Percentiles rank a stretch among this genome's conserved stretches.
These are phyloP conservation scores for Zygoascus ofunaensis DNA, from an alignment of 805 yeast genomes.

Conservation along the genomic window DNA sequence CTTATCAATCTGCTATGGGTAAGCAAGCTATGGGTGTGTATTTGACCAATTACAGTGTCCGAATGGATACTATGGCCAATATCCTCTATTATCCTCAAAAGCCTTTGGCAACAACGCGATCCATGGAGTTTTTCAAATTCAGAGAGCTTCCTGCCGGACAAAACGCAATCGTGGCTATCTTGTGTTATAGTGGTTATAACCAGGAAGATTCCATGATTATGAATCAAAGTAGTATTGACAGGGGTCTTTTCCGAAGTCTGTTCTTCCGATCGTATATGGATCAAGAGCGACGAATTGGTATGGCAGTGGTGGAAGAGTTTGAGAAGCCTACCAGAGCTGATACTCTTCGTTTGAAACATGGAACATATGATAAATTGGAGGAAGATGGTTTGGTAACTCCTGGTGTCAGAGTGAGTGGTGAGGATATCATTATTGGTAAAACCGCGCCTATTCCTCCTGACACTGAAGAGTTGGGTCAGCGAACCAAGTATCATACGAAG, in stretches of 20 bases:
- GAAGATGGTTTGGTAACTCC: conserved; percentile 98
- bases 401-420: conserved; percentile 98
- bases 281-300: conserved; percentile 96
- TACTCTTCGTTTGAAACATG: conserved; percentile 91
- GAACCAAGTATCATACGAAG: conserved; percentile 96
- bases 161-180: conserved; percentile 95
- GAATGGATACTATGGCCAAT: conserved; percentile 99
- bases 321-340: conserved; percentile 95
- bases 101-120: conserved; percentile 94
- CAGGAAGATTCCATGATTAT: conserved; percentile 99
- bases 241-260: conserved; percentile 91
- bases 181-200: conserved; percentile 96
- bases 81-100: conserved; percentile 95
- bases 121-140: conserved; percentile 95
- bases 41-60: conserved; percentile 85
- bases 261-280: conserved; percentile 98
- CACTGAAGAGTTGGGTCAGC: conserved; percentile 95
- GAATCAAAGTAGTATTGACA: conserved; percentile 96
- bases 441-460: conserved; percentile 99
- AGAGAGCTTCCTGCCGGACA: conserved; percentile 99
- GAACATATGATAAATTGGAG: conserved; percentile 95
- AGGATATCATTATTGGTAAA: conserved; percentile 96
- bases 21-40: conserved; percentile 99
- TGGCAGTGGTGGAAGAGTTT: conserved; percentile 95
- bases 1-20: conserved; percentile 95